These are phyloP conservation scores for Parmelia sp. DNA, from an alignment of 495 filamentous ascomycete genomes.

Conservation along the genomic window DNA sequence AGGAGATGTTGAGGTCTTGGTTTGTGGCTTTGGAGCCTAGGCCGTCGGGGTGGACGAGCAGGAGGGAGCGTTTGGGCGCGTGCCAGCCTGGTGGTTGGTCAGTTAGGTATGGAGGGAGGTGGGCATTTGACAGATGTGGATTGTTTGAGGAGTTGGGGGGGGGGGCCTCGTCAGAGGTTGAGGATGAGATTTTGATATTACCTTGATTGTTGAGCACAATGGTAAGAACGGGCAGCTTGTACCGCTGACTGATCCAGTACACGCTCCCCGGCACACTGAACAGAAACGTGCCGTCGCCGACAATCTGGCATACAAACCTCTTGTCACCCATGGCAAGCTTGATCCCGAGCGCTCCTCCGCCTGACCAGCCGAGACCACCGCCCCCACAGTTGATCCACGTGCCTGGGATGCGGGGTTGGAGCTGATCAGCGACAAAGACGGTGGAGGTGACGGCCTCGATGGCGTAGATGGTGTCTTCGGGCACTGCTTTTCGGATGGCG, in stretches of 20 bases:
- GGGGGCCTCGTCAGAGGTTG: too few species aligned
- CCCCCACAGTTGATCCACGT: conserved; percentile 93
- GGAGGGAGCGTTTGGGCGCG: conserved; percentile 66
- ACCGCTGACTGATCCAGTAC: conserved; percentile 86
- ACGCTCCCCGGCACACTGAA: conserved; percentile 85
- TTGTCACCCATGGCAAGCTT: conserved; percentile 67
- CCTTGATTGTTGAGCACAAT: conserved; percentile 93
- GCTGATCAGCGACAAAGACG: conserved; percentile 67
- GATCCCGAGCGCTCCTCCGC: conserved; percentile 79
- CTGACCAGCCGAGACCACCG: conserved; percentile 92
- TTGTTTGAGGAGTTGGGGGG: too few species aligned
- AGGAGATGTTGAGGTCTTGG: conserved; percentile 84
- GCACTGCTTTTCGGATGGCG: conserved; percentile 57
- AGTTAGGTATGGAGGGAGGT: background rate
- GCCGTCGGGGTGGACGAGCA: conserved; percentile 79
- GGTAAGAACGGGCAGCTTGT: conserved; percentile 81
- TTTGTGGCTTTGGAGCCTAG: conserved; percentile 70
- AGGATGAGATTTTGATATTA: too few species aligned
- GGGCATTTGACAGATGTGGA: too few species aligned
- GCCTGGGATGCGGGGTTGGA: conserved; percentile 70
- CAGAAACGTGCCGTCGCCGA: conserved; percentile 87
- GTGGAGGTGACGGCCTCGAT: conserved; percentile 88
- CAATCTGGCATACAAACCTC: conserved; percentile 87
- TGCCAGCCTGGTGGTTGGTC: conserved; percentile 60
- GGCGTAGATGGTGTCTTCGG: conserved; percentile 73